These are phyloP conservation scores for Baorangia bicolor DNA, from an alignment of 768 basidiomycete species.

Conservation along the genomic window DNA sequence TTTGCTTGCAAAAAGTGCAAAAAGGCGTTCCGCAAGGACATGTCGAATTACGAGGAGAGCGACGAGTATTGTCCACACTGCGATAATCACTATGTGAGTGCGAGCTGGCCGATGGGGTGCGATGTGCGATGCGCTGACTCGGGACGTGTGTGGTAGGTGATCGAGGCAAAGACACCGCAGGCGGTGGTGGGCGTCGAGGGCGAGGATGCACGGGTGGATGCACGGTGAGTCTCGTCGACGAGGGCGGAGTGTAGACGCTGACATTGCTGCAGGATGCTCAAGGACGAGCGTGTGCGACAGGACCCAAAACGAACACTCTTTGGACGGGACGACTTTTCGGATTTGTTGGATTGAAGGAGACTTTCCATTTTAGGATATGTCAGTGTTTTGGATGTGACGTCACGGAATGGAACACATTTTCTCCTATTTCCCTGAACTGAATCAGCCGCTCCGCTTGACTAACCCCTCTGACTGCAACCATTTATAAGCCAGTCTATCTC, in stretches of 20 bases:
- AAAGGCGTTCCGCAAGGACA: slow-evolving; percentile 96
- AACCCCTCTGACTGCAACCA: slow-evolving; percentile 11
- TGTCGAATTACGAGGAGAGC: slow-evolving; percentile 88
- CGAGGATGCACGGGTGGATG: slow-evolving; percentile 86
- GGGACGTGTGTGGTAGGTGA: slow-evolving; percentile 54
- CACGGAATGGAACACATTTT: slow-evolving; percentile 15
- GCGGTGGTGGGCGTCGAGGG: slow-evolving; percentile 85
- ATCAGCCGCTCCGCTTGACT: slow-evolving; percentile 5
- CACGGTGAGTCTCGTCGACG: slow-evolving; percentile 56
- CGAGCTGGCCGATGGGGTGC: not conserved
- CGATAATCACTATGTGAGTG: slow-evolving; percentile 95
- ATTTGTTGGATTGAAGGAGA: slow-evolving; percentile 35
- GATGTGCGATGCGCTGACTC: not conserved
- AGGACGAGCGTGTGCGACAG: slow-evolving; percentile 76
- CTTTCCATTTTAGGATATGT: slow-evolving; percentile 19
- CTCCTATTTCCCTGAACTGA: slow-evolving; percentile 20
- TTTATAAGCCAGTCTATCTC: slow-evolving; percentile 1
- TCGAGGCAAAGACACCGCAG: slow-evolving; percentile 90
- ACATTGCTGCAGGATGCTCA: slow-evolving; percentile 65
- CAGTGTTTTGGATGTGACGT: slow-evolving; percentile 14
- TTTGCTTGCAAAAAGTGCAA: slow-evolving; percentile 90
- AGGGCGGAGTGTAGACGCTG: not conserved
- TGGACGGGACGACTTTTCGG: slow-evolving; percentile 47
- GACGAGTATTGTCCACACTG: slow-evolving; percentile 99
- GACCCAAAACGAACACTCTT: slow-evolving; percentile 51